A percentile compares a stretch with the other conserved stretches of the same genome.
Conservation (phyloP, 805 yeast genomes). For the Cyberlindnera xylosilytica region DNA sequence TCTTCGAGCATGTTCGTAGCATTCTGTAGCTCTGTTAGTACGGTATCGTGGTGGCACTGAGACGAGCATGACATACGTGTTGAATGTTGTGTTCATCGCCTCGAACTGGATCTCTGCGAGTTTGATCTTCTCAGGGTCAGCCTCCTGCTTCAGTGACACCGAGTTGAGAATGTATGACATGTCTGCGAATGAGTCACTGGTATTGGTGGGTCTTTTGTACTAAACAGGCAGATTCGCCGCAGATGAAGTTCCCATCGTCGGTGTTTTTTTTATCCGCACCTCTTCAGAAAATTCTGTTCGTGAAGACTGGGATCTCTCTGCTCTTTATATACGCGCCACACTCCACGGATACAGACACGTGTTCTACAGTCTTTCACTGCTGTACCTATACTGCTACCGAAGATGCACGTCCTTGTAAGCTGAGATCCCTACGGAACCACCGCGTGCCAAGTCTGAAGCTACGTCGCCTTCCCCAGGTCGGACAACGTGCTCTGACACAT, state of each 20-base stretch:
- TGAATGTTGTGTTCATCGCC: constrained; percentile 57
- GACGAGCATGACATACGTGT: constrained; percentile 30
- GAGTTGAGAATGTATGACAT: constrained; percentile 63
- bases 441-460: no score
- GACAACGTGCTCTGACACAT: no score
- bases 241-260: neutral
- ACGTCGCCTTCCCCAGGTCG: no score
- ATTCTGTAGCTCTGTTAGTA: no score
- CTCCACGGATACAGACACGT: no score
- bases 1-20: constrained; percentile 58
- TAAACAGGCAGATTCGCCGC: constrained; percentile 1
- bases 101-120: constrained; percentile 66
- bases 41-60: neutral
- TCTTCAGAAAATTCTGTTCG: neutral
- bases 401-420: constrained; percentile 19
- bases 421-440: neutral
- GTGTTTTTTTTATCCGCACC: constrained; percentile 1
- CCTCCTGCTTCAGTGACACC: constrained; percentile 45
- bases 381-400: neutral
- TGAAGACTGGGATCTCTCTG: neutral
- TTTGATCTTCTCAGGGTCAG: constrained; percentile 57
- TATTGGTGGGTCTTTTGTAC: neutral
- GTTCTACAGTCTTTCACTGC: neutral
- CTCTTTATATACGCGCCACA: neutral
- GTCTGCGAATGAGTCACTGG: neutral